phyloP scores from a whole-genome alignment of 345 rosid species.

The Camelina sativa region DNA sequence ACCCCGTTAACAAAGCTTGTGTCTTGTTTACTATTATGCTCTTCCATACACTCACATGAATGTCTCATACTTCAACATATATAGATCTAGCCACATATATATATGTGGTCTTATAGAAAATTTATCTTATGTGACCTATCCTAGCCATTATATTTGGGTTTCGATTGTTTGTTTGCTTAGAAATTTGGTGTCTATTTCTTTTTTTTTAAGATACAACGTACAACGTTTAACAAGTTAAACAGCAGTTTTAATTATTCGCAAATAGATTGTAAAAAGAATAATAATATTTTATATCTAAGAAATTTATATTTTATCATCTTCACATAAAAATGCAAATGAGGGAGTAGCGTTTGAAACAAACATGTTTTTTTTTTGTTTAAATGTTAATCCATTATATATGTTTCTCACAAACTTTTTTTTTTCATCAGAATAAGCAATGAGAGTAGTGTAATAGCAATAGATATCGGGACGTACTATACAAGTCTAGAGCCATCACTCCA shows the following conservation, averaged over 20 bases:
- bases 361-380: not conserved
- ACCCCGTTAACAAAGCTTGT: no score
- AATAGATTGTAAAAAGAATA: not conserved
- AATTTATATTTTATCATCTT: not conserved
- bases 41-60: no score
- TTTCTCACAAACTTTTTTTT: not conserved
- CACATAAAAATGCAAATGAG: not conserved
- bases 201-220: not conserved
- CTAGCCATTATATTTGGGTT: not conserved
- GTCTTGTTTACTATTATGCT: no score
- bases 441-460: constrained; percentile 35
- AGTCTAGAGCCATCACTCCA: constrained; percentile 41
- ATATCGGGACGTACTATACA: constrained; percentile 41
- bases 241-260: not conserved
- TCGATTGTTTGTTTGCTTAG: not conserved
- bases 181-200: not conserved
- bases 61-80: no score
- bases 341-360: not conserved
- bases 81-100: no score
- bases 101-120: no score
- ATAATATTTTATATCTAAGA: not conserved
- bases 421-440: constrained; percentile 30
- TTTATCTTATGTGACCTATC: not conserved
- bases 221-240: not conserved
- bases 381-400: not conserved